phyloP scores from a whole-genome alignment of 169 alveolate genomes.

The Cardiosporidium cionae region DNA sequence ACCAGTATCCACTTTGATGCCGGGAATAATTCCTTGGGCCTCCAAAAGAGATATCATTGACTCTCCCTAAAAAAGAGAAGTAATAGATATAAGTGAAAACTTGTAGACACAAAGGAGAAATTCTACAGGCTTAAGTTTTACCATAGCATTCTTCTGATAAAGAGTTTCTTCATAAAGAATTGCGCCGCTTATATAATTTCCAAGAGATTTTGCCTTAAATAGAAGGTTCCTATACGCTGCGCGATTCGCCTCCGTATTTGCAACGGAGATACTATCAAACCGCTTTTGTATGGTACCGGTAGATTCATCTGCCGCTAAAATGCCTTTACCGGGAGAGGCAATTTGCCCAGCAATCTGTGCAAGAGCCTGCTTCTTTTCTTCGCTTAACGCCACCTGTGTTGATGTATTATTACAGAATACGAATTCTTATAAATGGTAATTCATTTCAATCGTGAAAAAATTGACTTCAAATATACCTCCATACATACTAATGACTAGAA shows the following conservation, averaged over 20 bases:
- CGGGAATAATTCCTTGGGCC: slow-evolving; percentile 83
- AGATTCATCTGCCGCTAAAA: slow-evolving; percentile 98
- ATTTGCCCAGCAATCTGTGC: slow-evolving; percentile 27
- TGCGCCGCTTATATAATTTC: slow-evolving; percentile 93
- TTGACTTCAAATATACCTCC: no score
- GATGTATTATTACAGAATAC: no score
- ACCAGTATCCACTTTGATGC: slow-evolving; percentile 94
- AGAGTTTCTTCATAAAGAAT: slow-evolving; percentile 96
- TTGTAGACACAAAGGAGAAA: background rate
- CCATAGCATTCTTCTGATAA: slow-evolving; percentile 74
- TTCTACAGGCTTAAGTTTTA: background rate
- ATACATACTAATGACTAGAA: no score
- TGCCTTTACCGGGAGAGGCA: slow-evolving; percentile 86
- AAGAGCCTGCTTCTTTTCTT: slow-evolving; percentile 30
- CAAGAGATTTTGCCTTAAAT: slow-evolving; percentile 78
- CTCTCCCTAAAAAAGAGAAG: slow-evolving; percentile 42
- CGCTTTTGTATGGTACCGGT: slow-evolving; percentile 93
- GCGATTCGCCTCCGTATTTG: slow-evolving; percentile 90
- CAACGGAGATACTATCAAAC: slow-evolving; percentile 79
- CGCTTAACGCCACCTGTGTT: no score
- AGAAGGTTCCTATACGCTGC: slow-evolving; percentile 89
- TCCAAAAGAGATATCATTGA: slow-evolving; percentile 71
- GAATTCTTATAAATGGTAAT: no score
- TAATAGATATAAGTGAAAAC: background rate
- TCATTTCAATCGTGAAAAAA: no score